Conservation (phyloP, 805 yeast genomes). For the Dipodascopsis uninucleata region DNA sequence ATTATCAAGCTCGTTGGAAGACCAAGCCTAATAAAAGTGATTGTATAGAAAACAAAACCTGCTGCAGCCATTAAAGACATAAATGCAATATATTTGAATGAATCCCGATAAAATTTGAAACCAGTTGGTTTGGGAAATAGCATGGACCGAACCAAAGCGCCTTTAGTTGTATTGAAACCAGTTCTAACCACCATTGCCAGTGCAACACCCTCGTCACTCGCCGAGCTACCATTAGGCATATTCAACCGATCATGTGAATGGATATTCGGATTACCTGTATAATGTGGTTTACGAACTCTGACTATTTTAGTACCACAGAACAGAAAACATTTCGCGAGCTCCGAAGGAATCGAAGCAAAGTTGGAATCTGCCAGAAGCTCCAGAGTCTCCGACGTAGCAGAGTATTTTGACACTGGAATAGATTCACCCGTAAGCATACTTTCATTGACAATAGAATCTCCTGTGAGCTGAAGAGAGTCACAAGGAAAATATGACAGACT, state of each 20-base stretch:
- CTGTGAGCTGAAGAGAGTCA: conserved; percentile 80
- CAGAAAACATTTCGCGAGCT: conserved; percentile 69
- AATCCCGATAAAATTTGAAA: conserved; percentile 88
- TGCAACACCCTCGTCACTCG: conserved; percentile 61
- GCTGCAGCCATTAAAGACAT: conserved; percentile 81
- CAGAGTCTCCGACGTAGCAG: conserved; percentile 62
- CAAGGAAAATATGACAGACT: conserved; percentile 72
- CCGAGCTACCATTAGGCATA: neutral
- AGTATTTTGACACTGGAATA: conserved; percentile 84
- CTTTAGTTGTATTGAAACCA: conserved; percentile 94
- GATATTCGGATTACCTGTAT: conserved; percentile 7
- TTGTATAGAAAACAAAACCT: conserved; percentile 81
- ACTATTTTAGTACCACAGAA: conserved; percentile 88
- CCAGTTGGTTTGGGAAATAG: conserved; percentile 92
- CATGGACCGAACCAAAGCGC: conserved; percentile 91
- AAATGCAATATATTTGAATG: conserved; percentile 92
- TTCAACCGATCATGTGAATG: too few relatives aligned
- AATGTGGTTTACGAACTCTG: conserved; percentile 62
- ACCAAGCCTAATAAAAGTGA: conserved; percentile 75
- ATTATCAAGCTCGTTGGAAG: conserved; percentile 66
- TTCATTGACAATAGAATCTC: conserved; percentile 95
- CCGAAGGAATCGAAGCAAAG: conserved; percentile 51
- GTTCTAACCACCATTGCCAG: conserved; percentile 83
- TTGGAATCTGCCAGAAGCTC: conserved; percentile 35
- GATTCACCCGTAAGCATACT: conserved; percentile 98